phyloP scores from a whole-genome alignment of 2,329 filamentous ascomycete species.

The Colletotrichum simmondsii region DNA sequence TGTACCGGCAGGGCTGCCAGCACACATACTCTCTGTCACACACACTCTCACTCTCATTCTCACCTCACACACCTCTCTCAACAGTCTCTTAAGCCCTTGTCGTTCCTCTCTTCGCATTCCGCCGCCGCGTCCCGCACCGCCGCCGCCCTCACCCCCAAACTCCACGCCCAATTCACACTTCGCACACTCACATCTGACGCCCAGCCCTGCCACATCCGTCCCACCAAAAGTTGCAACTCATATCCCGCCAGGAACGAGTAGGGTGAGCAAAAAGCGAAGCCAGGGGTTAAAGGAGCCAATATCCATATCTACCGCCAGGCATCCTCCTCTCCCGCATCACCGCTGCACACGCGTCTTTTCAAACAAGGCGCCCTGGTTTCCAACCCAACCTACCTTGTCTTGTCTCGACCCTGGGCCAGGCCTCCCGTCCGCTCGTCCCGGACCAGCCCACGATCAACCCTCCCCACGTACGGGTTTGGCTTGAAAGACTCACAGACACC shows the following conservation, averaged over 20 bases:
- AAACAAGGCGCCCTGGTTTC: slow-evolving; percentile 25
- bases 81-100: neutral
- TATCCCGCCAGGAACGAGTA: slow-evolving; percentile 6
- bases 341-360: slow-evolving; percentile 14
- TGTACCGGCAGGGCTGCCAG: too few relatives aligned
- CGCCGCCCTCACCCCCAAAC: neutral
- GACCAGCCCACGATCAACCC: slow-evolving; percentile 22
- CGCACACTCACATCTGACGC: neutral
- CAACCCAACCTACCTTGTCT: neutral
- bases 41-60: too few relatives aligned
- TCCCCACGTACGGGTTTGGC: neutral
- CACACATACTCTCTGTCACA: too few relatives aligned
- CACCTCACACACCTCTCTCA: neutral
- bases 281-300: neutral
- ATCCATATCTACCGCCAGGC: slow-evolving; percentile 18
- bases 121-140: neutral
- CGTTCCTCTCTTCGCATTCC: neutral
- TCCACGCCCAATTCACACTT: neutral
- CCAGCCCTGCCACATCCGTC: neutral
- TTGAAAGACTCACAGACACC: neutral
- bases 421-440: slow-evolving; percentile 32
- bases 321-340: slow-evolving; percentile 7
- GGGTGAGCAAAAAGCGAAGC: neutral
- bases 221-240: neutral
- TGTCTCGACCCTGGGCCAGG: slow-evolving; percentile 2